These are phyloP conservation scores for Trametes pubescens DNA, from an alignment of 1,284 basidiomycete genomes.

Conservation along the genomic window DNA sequence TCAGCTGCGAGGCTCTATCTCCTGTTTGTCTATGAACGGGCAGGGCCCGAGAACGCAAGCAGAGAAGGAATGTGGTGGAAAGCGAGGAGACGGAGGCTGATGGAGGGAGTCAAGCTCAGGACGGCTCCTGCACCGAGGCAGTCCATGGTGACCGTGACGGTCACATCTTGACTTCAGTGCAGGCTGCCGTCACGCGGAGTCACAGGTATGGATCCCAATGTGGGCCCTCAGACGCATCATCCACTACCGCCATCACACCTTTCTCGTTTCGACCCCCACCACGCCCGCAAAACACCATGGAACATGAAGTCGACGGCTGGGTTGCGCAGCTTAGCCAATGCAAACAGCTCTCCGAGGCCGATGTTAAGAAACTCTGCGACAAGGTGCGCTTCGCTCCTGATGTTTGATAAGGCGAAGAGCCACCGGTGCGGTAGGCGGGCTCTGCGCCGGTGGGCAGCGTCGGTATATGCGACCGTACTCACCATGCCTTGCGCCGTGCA, in stretches of 20 bases:
- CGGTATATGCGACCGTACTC: slow-evolving; percentile 26
- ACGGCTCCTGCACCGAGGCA: slow-evolving; percentile 23
- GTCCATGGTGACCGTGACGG: slow-evolving; percentile 28
- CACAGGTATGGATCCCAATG: slow-evolving; percentile 17
- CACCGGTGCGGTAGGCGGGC: slow-evolving; percentile 28
- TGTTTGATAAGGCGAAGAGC: slow-evolving; percentile 43
- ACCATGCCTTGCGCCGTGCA: slow-evolving; percentile 31
- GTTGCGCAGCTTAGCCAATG: slow-evolving; percentile 97
- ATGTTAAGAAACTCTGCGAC: slow-evolving; percentile 98
- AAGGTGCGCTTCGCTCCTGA: slow-evolving; percentile 73
- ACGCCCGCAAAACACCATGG: slow-evolving; percentile 55
- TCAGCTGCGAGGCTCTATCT: background rate
- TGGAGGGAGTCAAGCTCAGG: slow-evolving; percentile 27
- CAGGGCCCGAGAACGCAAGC: background rate
- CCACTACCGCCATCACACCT: slow-evolving; percentile 34
- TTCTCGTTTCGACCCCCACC: slow-evolving; percentile 21
- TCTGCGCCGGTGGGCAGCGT: slow-evolving; percentile 24
- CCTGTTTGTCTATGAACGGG: slow-evolving; percentile 14
- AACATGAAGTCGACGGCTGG: slow-evolving; percentile 92
- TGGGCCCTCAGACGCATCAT: slow-evolving; percentile 38
- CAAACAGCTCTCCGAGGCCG: slow-evolving; percentile 95
- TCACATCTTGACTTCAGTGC: slow-evolving; percentile 26
- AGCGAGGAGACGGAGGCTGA: slow-evolving; percentile 5
- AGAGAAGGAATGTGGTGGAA: slow-evolving; percentile 9
- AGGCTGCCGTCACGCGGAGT: slow-evolving; percentile 13